Conservation (phyloP, 768 basidiomycete species). For the Neoboletus brunneissimus region DNA sequence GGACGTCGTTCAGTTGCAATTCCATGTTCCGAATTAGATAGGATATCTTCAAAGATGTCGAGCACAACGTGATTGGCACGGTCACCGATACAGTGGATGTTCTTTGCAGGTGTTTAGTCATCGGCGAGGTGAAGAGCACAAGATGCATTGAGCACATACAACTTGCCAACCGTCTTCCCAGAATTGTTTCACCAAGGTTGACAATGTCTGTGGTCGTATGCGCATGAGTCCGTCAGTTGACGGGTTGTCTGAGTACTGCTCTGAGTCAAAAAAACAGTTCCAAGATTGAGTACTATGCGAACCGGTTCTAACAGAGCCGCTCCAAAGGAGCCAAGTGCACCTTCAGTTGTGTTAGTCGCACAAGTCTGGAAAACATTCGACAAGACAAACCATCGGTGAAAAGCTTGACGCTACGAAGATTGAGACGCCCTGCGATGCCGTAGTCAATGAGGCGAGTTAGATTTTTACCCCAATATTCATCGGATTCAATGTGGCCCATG, state of each 20-base stretch:
- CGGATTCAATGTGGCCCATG: constrained; percentile 53
- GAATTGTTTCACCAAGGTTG: constrained; percentile 54
- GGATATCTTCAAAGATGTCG: constrained; percentile 73
- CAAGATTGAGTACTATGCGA: not conserved
- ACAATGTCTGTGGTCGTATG: constrained; percentile 50
- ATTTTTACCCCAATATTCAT: constrained; percentile 64
- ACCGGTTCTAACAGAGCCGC: constrained; percentile 79
- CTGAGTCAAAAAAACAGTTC: not conserved
- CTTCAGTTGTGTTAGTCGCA: constrained; percentile 33
- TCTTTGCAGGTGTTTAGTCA: constrained; percentile 44
- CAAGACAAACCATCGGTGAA: constrained; percentile 62
- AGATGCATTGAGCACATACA: constrained; percentile 42
- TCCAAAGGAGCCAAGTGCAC: constrained; percentile 90
- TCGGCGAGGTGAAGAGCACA: not conserved
- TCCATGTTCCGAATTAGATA: constrained; percentile 31
- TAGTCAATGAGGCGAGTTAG: constrained; percentile 60
- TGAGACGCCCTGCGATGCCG: constrained; percentile 51
- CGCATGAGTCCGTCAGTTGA: constrained; percentile 69
- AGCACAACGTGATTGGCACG: constrained; percentile 81
- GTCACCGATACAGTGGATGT: constrained; percentile 87
- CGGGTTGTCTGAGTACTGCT: constrained; percentile 70
- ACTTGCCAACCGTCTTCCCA: constrained; percentile 81
- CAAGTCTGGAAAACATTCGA: not conserved
- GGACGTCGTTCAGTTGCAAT: constrained; percentile 52
- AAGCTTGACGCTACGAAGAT: constrained; percentile 67